Evolutionary conservation across 129 eudicot genomes (phyloP).

Genomic region (Lactuca sativa): DNA sequence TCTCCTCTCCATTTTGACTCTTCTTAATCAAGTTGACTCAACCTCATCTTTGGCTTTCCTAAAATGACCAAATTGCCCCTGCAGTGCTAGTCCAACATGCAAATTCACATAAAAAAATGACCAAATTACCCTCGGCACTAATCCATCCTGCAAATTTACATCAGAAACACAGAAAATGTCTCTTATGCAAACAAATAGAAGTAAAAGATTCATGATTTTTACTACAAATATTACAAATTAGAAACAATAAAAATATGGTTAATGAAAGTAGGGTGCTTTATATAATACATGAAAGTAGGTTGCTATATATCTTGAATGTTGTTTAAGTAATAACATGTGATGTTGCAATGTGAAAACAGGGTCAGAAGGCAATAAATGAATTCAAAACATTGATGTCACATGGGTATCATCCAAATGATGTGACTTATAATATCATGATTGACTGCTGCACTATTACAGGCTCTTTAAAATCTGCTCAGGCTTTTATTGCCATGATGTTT

Average conservation of each 20-base stretch:
- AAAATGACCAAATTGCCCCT: too few species aligned
- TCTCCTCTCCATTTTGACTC: too few species aligned
- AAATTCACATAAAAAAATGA: neutral
- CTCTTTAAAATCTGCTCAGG: conserved; percentile 70
- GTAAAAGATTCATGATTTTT: too few species aligned
- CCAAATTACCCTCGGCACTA: too few species aligned
- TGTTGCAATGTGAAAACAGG: conserved; percentile 38
- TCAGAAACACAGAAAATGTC: too few species aligned
- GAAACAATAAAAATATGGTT: too few species aligned
- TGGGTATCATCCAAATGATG: conserved; percentile 55
- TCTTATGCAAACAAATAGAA: too few species aligned
- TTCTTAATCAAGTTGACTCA: too few species aligned
- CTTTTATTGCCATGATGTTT: conserved; percentile 65
- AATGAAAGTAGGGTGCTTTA: neutral
- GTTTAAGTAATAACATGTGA: conserved; percentile 14
- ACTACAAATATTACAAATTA: too few species aligned
- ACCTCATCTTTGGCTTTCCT: too few species aligned
- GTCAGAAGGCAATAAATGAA: conserved; percentile 51
- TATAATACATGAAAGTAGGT: neutral
- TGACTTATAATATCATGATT: conserved; percentile 73
- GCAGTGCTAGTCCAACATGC: too few species aligned
- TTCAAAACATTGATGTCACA: conserved; percentile 57
- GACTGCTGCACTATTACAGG: conserved; percentile 63
- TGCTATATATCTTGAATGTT: neutral
- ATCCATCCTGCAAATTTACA: too few species aligned